Evolutionary conservation across 2,329 filamentous ascomycete genomes (phyloP), one percentile per base, ranked within the genome.

Genomic region (Fusarium piperis): DNA sequence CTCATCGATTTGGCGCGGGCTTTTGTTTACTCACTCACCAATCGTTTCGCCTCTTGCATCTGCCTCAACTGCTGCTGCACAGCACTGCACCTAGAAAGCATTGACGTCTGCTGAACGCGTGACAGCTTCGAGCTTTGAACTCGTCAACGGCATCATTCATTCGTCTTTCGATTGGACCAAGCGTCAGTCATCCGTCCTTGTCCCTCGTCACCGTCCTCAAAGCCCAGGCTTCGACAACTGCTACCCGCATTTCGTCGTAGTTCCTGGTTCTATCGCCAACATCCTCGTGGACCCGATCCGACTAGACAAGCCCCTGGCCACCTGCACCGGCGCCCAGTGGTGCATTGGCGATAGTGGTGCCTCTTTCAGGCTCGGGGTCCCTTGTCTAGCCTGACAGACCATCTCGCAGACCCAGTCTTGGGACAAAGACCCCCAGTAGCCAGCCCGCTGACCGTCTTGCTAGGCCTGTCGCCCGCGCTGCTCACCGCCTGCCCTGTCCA

Each of bases 401-500:
- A 73, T 71, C 71, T 72, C 67, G 57, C 71, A 69, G 71, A 68
- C 71, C 67, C 65, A 63, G 56, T 71, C 41, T 61, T 64, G 52
- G 71, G 46, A 18, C 16, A 59, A 56, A 62, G 56, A 36, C 18
- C 36, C 67, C 67, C 61, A 63, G 61, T 66, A 59, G 53, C 57
- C 33, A 73, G 52, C 61, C 64, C 70, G 67, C 64, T 73, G 71
- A 73, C 71, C 64, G 64, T 72, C 70, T 69, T 66, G 64, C 44
- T 66, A 73, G 67, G 52, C 67, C 67, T 70, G 48, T 28, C 55
- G 36, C 46, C 73, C 72, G 68, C 72, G 64, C 66, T 58, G 64
- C 66, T 77, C 73, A 77, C 73, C 75, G 75, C 75, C 74, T 76
- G 72, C 75, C 74, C 60, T 69, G 68, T 64, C 71, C 74, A 68